Evolutionary conservation across 2,329 filamentous ascomycete genomes (phyloP), one percentile per base, ranked within the genome.

Genomic region (Didymella sp.): DNA sequence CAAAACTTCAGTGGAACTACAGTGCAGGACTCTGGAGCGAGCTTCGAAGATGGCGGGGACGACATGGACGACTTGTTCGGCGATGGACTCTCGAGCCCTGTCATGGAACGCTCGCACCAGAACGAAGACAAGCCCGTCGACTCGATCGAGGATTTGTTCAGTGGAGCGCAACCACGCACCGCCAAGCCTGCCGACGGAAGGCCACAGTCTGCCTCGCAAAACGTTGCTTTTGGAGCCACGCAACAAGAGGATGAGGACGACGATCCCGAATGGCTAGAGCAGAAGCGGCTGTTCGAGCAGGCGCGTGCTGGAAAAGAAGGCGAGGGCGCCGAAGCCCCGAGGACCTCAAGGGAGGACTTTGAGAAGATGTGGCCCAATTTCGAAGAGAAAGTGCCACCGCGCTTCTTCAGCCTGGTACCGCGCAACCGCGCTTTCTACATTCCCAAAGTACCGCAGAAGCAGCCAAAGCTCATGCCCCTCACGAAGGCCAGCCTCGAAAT

Each of bases 401-500:
- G 87, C 38, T 97, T 93, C 80, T 89, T 91, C 67, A 87, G 92
- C 58, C 81, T 98, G 6, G 86, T 99, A 31, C 91, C 91, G 2
- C 87, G 89, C 6, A 92, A 93, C 74, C 87, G 87, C 65, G 89
- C 92, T 1, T 83, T 87, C 51, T 94, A 90, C 76, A 84, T 90
- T 60, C 88, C 89, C 54, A 95, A 96, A 76, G 86, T 87, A 35
- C 92, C 93, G 0, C 63, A 82, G 1, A 96, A 92, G 76, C 88
- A 87, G 37, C 91, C 92, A 0, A 95, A 93, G 76, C 83, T 91
- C 15, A 82, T 98, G 3, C 84, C 92, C 5, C 92, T 92, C 0
- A 93, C 89, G 19, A 99, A 99, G 76, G 83, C 96, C 54, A 92
- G 87, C 59, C 82, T 99, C 13, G 95, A 99, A 59, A 80, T 98